Evolutionary conservation across 345 rosid genomes (phyloP).

Genomic region (Mercurialis annua): DNA sequence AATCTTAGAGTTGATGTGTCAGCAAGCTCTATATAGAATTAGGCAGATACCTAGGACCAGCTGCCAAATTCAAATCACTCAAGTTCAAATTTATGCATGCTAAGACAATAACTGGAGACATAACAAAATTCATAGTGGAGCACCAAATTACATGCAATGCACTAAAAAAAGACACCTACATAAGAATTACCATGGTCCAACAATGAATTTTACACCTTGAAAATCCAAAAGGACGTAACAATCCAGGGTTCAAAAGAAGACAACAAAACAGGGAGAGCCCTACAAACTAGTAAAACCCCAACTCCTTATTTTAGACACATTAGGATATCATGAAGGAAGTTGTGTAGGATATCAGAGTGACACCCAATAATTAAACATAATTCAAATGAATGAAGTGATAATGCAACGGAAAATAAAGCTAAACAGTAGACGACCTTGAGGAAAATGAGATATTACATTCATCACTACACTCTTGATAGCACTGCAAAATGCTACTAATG

Average conservation of each 20-base stretch:
- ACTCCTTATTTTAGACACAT: not conserved
- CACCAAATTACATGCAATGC: not conserved
- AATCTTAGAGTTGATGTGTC: conserved; percentile 1
- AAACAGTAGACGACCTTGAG: not conserved
- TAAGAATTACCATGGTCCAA: not conserved
- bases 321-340: not conserved
- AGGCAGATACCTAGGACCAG: not conserved
- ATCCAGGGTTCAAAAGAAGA: not conserved
- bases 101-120: not conserved
- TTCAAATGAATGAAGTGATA: not conserved
- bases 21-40: conserved; percentile 2
- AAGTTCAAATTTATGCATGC: not conserved
- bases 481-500: not conserved
- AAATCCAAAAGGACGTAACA: not conserved
- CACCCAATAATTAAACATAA: not conserved
- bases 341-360: too few relatives aligned
- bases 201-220: not conserved
- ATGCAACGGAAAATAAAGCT: not conserved
- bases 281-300: not conserved
- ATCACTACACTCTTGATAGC: not conserved
- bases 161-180: not conserved
- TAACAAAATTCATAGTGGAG: not conserved
- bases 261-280: not conserved
- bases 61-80: not conserved
- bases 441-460: not conserved